Conservation (phyloP, 2,329 filamentous ascomycete genomes). For the Parascedosporium putredinis region DNA sequence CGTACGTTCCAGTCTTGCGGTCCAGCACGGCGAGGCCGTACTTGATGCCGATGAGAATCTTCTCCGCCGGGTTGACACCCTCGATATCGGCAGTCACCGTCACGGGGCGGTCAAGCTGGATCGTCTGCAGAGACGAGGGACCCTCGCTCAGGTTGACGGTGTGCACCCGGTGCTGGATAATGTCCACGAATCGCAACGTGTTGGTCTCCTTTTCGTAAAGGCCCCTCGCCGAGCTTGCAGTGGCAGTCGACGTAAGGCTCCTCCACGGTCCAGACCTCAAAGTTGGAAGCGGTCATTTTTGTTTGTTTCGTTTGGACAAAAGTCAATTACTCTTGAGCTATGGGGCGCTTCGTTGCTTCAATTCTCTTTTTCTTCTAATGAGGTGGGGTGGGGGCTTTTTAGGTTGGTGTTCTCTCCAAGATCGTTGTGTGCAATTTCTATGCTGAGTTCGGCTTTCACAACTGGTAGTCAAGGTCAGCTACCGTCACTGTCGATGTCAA, state of each 20-base stretch:
- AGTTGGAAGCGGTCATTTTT: slow-evolving; percentile 13
- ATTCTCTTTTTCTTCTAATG: neutral
- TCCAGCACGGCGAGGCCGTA: slow-evolving; percentile 72
- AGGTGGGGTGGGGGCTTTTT: neutral
- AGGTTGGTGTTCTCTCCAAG: neutral
- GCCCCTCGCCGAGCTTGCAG: slow-evolving; percentile 62
- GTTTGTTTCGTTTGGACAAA: no score
- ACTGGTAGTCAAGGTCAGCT: no score
- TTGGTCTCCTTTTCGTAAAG: slow-evolving; percentile 59
- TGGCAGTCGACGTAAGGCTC: slow-evolving; percentile 48
- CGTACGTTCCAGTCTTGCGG: slow-evolving; percentile 42
- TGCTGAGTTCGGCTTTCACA: no score
- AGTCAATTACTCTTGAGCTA: neutral
- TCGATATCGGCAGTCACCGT: slow-evolving; percentile 72
- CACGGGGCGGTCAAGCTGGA: slow-evolving; percentile 42
- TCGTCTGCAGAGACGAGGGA: slow-evolving; percentile 50
- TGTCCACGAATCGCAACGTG: slow-evolving; percentile 69
- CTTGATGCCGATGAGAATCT: slow-evolving; percentile 71
- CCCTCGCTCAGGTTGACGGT: slow-evolving; percentile 56
- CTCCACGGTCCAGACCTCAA: slow-evolving; percentile 40
- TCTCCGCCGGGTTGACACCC: slow-evolving; percentile 47
- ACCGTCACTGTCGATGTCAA: no score
- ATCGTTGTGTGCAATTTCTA: no score
- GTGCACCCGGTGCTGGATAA: slow-evolving; percentile 67
- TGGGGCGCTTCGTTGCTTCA: neutral